These are phyloP conservation scores for Mrakia frigida DNA, from an alignment of 768 basidiomycete genomes.

Conservation along the genomic window DNA sequence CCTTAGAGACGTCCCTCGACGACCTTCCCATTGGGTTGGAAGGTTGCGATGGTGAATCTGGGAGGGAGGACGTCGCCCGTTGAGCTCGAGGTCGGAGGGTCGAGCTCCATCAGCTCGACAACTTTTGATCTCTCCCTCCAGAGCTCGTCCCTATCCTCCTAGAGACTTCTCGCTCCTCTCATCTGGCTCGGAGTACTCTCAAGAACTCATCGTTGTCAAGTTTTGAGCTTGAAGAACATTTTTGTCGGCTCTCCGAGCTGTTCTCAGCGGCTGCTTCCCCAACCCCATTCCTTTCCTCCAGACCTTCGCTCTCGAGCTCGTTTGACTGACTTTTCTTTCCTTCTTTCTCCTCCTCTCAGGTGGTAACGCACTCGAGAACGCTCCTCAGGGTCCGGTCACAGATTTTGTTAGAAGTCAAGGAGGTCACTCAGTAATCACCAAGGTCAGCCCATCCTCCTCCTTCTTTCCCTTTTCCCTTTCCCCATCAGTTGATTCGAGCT, in stretches of 20 bases:
- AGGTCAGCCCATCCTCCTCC: conserved; percentile 53
- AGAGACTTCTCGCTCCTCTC: neutral
- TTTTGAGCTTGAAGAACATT: neutral
- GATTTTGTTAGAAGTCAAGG: conserved; percentile 89
- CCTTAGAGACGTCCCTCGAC: neutral
- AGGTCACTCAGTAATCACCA: conserved; percentile 97
- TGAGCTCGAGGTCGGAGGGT: neutral
- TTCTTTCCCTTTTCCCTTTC: neutral
- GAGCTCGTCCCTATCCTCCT: neutral
- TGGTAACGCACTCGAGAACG: conserved; percentile 84
- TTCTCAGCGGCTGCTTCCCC: neutral
- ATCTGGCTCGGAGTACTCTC: neutral
- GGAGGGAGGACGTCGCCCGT: neutral
- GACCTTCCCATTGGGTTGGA: neutral
- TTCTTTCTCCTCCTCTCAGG: conserved; percentile 51
- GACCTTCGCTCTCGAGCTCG: neutral
- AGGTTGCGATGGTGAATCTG: neutral
- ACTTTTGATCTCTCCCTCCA: neutral
- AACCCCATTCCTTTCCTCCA: neutral
- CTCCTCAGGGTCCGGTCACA: conserved; percentile 67
- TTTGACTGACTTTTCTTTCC: neutral
- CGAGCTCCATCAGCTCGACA: too few species aligned
- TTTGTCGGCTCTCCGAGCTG: neutral
- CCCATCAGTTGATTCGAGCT: too few species aligned
- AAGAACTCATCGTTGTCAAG: neutral